Conservation (phyloP, 2,329 filamentous ascomycete genomes). For the Aspergillus melleus region DNA sequence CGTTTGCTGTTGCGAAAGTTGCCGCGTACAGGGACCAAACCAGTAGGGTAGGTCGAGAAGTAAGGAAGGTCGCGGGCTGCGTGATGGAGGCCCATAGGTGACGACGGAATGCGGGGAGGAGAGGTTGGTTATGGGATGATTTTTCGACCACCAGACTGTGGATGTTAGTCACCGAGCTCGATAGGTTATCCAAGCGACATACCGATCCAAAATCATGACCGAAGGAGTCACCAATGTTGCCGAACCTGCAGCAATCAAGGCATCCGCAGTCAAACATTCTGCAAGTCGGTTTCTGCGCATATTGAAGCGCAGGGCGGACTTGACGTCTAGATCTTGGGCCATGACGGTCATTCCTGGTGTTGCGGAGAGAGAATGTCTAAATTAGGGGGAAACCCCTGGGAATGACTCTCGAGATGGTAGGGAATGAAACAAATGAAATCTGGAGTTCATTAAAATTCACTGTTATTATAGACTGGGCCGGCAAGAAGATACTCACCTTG, state of each 20-base stretch:
- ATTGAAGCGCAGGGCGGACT: slow-evolving; percentile 24
- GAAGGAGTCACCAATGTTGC: slow-evolving; percentile 73
- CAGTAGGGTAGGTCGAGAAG: slow-evolving; percentile 42
- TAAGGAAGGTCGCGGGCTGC: slow-evolving; percentile 39
- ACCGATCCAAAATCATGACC: slow-evolving; percentile 82
- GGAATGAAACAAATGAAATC: slow-evolving; percentile 1
- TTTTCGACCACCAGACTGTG: slow-evolving; percentile 44
- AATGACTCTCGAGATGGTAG: neutral
- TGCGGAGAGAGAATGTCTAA: neutral
- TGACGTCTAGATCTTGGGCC: slow-evolving; percentile 27
- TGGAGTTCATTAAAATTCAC: neutral
- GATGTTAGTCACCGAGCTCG: slow-evolving; percentile 12
- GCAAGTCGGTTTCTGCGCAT: slow-evolving; percentile 36
- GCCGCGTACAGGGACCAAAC: slow-evolving; percentile 68
- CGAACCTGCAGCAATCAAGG: slow-evolving; percentile 65
- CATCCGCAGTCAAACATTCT: slow-evolving; percentile 60
- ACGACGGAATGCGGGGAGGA: slow-evolving; percentile 33
- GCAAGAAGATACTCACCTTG: neutral
- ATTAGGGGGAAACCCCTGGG: neutral
- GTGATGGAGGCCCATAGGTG: slow-evolving; percentile 37
- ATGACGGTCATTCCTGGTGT: slow-evolving; percentile 14
- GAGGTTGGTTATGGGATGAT: slow-evolving; percentile 36
- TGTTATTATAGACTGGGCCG: neutral
- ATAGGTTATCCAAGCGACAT: slow-evolving; percentile 21
- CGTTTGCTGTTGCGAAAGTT: slow-evolving; percentile 85